phyloP scores from a whole-genome alignment of 1,139 yeast species.

The Zhuliangozyma parablackwelliae region DNA sequence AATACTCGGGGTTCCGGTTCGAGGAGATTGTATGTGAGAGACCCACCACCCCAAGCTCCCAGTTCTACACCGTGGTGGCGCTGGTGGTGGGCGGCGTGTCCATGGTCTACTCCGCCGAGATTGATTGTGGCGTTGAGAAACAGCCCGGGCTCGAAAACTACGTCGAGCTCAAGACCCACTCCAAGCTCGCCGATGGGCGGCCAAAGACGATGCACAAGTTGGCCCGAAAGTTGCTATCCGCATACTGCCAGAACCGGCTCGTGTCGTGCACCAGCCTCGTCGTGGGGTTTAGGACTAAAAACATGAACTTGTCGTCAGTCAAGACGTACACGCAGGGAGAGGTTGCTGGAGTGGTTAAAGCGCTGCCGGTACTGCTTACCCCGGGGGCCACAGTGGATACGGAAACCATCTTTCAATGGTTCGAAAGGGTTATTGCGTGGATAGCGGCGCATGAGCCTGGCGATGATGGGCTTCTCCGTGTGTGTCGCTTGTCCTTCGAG shows the following conservation, averaged over 20 bases:
- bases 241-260: slow-evolving; percentile 22
- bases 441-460: too few relatives aligned
- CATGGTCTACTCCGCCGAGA: slow-evolving; percentile 20
- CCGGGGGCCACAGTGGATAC: slow-evolving; percentile 12
- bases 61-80: slow-evolving; percentile 16
- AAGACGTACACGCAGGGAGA: slow-evolving; percentile 15
- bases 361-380: slow-evolving; percentile 12
- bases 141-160: slow-evolving; percentile 9
- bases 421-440: too few relatives aligned
- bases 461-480: too few relatives aligned
- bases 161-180: slow-evolving; percentile 23
- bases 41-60: slow-evolving; percentile 1
- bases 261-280: slow-evolving; percentile 15
- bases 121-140: slow-evolving; percentile 15
- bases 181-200: slow-evolving; percentile 6
- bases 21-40: slow-evolving; percentile 17
- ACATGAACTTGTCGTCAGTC: slow-evolving; percentile 15
- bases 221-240: slow-evolving; percentile 13
- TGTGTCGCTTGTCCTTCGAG: too few relatives aligned
- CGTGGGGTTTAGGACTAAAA: slow-evolving; percentile 18
- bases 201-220: slow-evolving; percentile 10
- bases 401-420: slow-evolving; percentile 15
- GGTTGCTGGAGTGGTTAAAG: slow-evolving; percentile 11
- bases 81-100: slow-evolving; percentile 11
- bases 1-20: slow-evolving; percentile 21